Evolutionary conservation across 2,329 filamentous ascomycete genomes (phyloP).

Genomic region (Xylaria arbuscula): DNA sequence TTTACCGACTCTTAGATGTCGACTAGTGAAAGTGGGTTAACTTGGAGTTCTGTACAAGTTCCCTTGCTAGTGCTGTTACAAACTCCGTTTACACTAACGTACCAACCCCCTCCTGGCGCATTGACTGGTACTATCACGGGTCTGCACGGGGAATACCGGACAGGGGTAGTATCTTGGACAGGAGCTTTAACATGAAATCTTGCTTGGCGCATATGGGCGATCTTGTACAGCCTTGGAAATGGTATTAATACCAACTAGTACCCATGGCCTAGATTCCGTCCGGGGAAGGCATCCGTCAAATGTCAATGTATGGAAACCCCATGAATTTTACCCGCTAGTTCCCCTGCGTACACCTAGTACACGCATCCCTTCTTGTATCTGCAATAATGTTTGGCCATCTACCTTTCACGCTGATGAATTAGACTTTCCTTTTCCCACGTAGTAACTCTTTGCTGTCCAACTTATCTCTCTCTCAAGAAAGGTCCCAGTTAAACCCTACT

Average conservation of each 20-base stretch:
- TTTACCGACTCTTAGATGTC: background rate
- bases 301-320: constrained; percentile 26
- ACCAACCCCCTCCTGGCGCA: constrained; percentile 8
- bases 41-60: background rate
- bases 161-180: background rate
- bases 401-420: no score
- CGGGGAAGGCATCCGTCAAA: constrained; percentile 18
- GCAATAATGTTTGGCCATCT: background rate
- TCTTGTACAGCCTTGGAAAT: constrained; percentile 14
- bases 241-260: background rate
- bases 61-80: constrained; percentile 29
- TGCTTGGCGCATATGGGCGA: constrained; percentile 11
- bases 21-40: background rate
- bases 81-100: constrained; percentile 8
- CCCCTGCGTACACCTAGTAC: background rate
- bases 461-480: background rate
- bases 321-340: constrained; percentile 11
- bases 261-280: background rate
- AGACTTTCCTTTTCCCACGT: no score
- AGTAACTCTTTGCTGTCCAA: background rate
- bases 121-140: background rate
- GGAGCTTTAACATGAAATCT: background rate
- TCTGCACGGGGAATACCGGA: background rate
- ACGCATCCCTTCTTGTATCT: background rate
- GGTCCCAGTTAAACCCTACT: background rate